Base-by-base conservation (phyloP, 345 rosid genomes). In the Acer negundo region DNA sequence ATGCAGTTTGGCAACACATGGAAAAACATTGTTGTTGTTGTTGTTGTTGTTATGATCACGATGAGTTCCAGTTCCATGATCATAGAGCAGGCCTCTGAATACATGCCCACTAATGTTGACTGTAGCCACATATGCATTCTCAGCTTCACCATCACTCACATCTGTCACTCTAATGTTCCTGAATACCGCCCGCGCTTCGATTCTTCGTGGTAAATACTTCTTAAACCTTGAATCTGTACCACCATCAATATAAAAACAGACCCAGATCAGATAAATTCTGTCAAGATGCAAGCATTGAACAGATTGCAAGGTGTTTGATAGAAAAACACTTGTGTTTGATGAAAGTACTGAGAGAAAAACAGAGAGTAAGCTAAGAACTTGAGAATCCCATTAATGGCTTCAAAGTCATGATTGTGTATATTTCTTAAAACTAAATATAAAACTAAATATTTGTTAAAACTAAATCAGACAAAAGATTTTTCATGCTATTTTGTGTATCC, bases 41-140 rank as follows among this genome's bases (percentile, higher is more conserved):
- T 24, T 24, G 31, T 28, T 28, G 66, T 85, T 87, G 78, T 86
- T 87, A 78, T 87, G 87, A 63, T 78, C 38, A 35, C 38, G 38
- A 31, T 4, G 38, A 35, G 6, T 35, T 35, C 35, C 35, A 31
- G 35, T 77, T 64, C 95, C 98, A 62, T 90, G 89, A 84, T 87
- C 85, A 70, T 94, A 92, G 3, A 88, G 89, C 69, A 81, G 80
- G 7, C 91, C 91, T 73, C 82, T 86, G 79, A 88, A 88, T 7
- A 88, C 77, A 72, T 88, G 89, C 17, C 91, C 91, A 38, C 89
- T 83, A 62, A 88, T 86, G 66, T 80, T 86, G 55, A 86, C 89
- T 3, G 85, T 77, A 24, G 89, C 89, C 55, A 84, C 84, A 46
- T 88, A 88, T 46, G 79, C 86, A 20, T 83, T 31, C 78, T 88